A percentile compares a stretch with the other conserved stretches of the same genome.
These are phyloP conservation scores for Gillenia trifoliata DNA, from an alignment of 306 rosid genomes.

Conservation along the genomic window DNA sequence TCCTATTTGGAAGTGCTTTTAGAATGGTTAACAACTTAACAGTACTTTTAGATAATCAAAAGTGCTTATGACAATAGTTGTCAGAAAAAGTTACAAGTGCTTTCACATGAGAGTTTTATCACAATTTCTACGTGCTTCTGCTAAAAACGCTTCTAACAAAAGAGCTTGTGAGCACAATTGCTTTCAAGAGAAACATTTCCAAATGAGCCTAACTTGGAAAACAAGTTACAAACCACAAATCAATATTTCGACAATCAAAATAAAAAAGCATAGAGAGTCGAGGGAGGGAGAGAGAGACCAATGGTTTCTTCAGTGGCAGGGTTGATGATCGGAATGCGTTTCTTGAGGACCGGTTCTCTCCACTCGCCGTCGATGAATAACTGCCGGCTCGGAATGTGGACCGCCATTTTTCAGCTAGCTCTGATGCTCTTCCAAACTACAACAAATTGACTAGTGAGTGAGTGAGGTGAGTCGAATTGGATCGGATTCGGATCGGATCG, in stretches of 20 bases:
- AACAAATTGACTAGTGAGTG: background rate
- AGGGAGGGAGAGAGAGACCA: constrained; percentile 27
- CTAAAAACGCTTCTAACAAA: too few species aligned
- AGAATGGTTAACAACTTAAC: background rate
- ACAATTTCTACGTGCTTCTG: background rate
- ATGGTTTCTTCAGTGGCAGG: constrained; percentile 62
- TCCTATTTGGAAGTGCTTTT: background rate
- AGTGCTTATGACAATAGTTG: background rate
- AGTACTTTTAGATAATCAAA: too few species aligned
- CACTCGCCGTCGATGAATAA: constrained; percentile 79
- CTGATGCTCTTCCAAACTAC: background rate
- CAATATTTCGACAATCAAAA: background rate
- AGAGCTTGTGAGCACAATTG: background rate
- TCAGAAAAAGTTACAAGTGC: too few species aligned
- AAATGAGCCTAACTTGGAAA: background rate
- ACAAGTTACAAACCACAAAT: background rate
- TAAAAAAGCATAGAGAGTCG: background rate
- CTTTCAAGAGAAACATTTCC: background rate
- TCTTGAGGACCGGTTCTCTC: constrained; percentile 54
- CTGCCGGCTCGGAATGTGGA: constrained; percentile 47
- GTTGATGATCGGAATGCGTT: constrained; percentile 70
- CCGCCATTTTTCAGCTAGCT: constrained; percentile 38
- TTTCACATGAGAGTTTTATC: too few species aligned
- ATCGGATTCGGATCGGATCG: background rate
- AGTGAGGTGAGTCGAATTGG: background rate